Percentiles rank a stretch among this genome's conserved stretches.
phyloP scores from a whole-genome alignment of 2,329 filamentous ascomycete species.

The Acephala macrosclerotiorum region DNA sequence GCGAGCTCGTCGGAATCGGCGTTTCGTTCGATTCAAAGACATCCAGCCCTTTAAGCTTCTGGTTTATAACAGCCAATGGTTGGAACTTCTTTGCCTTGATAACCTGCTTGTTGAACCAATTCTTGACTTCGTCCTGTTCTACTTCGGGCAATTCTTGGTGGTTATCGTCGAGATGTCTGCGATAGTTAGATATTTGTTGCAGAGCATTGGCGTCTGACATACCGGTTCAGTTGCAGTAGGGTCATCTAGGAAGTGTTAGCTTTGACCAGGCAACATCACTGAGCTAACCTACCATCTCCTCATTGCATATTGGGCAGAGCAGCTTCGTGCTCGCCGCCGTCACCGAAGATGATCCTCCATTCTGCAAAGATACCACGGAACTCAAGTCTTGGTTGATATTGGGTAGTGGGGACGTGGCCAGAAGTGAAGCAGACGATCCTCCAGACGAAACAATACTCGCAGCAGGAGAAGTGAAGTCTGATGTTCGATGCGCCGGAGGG shows the following conservation, averaged over 20 bases:
- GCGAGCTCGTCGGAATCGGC: constrained; percentile 46
- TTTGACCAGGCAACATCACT: constrained; percentile 5
- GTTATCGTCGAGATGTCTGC: constrained; percentile 75
- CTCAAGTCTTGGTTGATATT: constrained; percentile 79
- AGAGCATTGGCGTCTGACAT: constrained; percentile 36
- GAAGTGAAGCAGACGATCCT: constrained; percentile 65
- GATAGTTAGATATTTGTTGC: constrained; percentile 34
- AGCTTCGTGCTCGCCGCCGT: constrained; percentile 70
- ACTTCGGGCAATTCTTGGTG: constrained; percentile 76
- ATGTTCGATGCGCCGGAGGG: constrained; percentile 50
- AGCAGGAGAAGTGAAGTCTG: constrained; percentile 59
- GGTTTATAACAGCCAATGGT: constrained; percentile 75
- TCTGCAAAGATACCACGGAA: constrained; percentile 78
- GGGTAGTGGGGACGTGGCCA: constrained; percentile 68
- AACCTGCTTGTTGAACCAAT: constrained; percentile 80
- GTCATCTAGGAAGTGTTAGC: constrained; percentile 70
- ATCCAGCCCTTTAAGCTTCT: constrained; percentile 77
- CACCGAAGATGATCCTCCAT: constrained; percentile 58
- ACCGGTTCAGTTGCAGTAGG: constrained; percentile 88
- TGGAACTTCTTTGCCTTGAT: constrained; percentile 79
- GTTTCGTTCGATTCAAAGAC: constrained; percentile 78
- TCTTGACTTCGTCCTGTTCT: constrained; percentile 79
- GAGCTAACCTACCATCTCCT: constrained; percentile 80
- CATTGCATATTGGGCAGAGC: constrained; percentile 96
- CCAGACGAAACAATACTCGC: constrained; percentile 84